Percentiles rank a stretch among this genome's conserved stretches.
Evolutionary conservation across 768 basidiomycete genomes (phyloP).

Genomic region (Gloeostereum incarnatum): DNA sequence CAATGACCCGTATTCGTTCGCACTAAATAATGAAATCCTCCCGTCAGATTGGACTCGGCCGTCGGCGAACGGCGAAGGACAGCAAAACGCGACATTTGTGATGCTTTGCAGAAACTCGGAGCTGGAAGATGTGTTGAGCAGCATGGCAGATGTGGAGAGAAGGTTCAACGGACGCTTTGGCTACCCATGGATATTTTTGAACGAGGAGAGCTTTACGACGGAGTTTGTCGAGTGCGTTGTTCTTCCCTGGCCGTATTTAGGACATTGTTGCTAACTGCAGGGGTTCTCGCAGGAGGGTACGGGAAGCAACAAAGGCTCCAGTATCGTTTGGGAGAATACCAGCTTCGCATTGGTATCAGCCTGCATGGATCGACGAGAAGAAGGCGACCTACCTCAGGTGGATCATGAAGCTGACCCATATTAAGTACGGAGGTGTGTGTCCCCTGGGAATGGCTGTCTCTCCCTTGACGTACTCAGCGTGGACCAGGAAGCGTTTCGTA

Average conservation of each 20-base stretch:
- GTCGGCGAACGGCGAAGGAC: constrained; percentile 4
- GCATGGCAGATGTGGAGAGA: constrained; percentile 46
- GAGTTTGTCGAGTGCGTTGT: constrained; percentile 36
- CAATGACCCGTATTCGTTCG: too few relatives aligned
- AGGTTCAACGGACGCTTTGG: constrained; percentile 47
- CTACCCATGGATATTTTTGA: constrained; percentile 59
- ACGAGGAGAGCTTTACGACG: constrained; percentile 47
- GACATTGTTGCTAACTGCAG: neutral
- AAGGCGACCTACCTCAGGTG: constrained; percentile 42
- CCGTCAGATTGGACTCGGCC: neutral
- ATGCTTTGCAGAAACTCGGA: constrained; percentile 44
- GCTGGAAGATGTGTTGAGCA: constrained; percentile 30
- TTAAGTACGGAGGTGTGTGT: constrained; percentile 29
- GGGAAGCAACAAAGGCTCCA: constrained; percentile 15
- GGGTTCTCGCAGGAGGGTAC: constrained; percentile 15
- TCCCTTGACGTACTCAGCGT: neutral
- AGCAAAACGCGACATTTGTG: constrained; percentile 53
- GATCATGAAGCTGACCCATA: constrained; percentile 33
- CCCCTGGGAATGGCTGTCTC: neutral
- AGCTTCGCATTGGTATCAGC: constrained; percentile 56
- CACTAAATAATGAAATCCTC: too few relatives aligned
- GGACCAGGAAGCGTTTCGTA: constrained; percentile 37
- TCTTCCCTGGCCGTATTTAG: neutral
- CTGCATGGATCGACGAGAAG: constrained; percentile 61
- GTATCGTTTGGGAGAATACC: constrained; percentile 46